Conservation (phyloP, 176 grass and related monocot genomes). For the Stipa capillata region DNA sequence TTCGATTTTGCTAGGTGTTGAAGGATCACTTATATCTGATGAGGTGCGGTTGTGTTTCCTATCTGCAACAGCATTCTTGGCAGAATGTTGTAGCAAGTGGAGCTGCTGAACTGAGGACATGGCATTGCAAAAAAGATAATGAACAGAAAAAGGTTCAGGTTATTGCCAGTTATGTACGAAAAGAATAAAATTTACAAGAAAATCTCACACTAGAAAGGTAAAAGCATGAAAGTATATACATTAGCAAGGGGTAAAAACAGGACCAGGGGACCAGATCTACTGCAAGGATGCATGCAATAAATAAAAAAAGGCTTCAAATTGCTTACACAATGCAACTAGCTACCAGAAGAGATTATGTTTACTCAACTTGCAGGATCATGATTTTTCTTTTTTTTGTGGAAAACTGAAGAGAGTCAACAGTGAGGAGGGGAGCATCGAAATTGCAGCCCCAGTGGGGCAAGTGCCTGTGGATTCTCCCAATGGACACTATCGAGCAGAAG, state of each 20-base stretch:
- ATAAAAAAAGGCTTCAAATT: conserved; percentile 23
- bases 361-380: conserved; percentile 22
- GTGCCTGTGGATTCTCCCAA: background rate
- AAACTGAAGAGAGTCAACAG: conserved; percentile 15
- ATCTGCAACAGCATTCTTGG: conserved; percentile 47
- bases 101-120: conserved; percentile 78
- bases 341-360: conserved; percentile 3
- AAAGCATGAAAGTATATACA: background rate
- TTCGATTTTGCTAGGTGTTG: conserved; percentile 73
- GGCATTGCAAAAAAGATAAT: background rate
- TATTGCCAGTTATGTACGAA: background rate
- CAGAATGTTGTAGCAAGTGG: conserved; percentile 74
- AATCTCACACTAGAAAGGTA: background rate
- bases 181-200: background rate
- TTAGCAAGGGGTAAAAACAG: conserved; percentile 2
- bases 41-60: conserved; percentile 57
- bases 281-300: conserved; percentile 27
- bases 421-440: conserved; percentile 7
- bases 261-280: conserved; percentile 44
- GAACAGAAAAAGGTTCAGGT: background rate
- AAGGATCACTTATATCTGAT: conserved; percentile 73
- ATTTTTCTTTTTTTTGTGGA: conserved; percentile 8
- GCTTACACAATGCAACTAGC: background rate
- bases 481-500: background rate
- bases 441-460: conserved; percentile 11